Evolutionary conservation across 2,329 filamentous ascomycete genomes (phyloP).

Genomic region (Fusarium verticillioides): DNA sequence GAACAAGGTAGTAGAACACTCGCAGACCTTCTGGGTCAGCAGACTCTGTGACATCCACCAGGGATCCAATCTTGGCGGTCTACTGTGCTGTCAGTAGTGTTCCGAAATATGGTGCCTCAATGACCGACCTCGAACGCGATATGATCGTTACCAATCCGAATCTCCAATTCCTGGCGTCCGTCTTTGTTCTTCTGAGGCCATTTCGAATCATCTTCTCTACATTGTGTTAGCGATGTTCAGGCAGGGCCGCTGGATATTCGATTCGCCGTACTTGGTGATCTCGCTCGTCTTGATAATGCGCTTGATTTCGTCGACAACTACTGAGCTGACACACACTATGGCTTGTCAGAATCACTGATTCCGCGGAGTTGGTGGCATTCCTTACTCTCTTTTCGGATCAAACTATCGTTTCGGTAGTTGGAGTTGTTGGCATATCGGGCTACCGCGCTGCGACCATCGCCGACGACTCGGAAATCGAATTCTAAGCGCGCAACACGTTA

Average conservation of each 20-base stretch:
- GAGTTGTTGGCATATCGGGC: slow-evolving; percentile 99
- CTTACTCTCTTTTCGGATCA: slow-evolving; percentile 99
- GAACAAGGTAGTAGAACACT: slow-evolving; percentile 98
- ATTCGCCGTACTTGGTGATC: slow-evolving; percentile 82
- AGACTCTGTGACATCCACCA: slow-evolving; percentile 96
- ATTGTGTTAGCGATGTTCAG: slow-evolving; percentile 23
- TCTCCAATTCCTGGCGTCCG: slow-evolving; percentile 95
- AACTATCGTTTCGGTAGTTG: slow-evolving; percentile 97
- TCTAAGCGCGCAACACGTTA: slow-evolving; percentile 65
- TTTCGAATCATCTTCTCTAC: slow-evolving; percentile 94
- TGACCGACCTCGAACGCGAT: slow-evolving; percentile 91
- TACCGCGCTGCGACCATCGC: slow-evolving; percentile 91
- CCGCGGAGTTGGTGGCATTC: slow-evolving; percentile 11
- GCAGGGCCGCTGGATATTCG: not conserved
- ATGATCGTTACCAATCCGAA: slow-evolving; percentile 91
- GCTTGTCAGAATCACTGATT: slow-evolving; percentile 15
- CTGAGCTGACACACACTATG: slow-evolving; percentile 92
- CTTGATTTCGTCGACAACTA: slow-evolving; percentile 93
- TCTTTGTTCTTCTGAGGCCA: slow-evolving; percentile 99
- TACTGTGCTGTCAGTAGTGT: slow-evolving; percentile 52
- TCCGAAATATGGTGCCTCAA: not conserved
- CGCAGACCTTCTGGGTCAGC: slow-evolving; percentile 94
- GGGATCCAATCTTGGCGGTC: slow-evolving; percentile 97
- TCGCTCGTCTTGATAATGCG: slow-evolving; percentile 97
- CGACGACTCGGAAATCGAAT: slow-evolving; percentile 94